Conservation (phyloP, 495 filamentous ascomycete species). For the Hyphodiscus hymeniophilus region DNA sequence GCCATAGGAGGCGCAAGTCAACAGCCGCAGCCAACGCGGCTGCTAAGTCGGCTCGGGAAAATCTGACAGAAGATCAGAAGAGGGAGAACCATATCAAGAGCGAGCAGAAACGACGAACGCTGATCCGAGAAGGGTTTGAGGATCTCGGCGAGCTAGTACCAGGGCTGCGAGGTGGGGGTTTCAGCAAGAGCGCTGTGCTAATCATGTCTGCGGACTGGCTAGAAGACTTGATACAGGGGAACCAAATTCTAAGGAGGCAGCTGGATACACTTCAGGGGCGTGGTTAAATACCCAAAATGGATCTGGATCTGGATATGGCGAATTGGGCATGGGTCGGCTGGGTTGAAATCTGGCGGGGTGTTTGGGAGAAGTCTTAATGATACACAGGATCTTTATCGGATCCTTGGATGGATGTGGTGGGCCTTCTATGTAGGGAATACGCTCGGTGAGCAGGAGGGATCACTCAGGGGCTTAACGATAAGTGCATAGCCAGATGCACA, state of each 20-base stretch:
- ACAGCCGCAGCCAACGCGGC: constrained; percentile 4
- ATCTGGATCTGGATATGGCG: too few species aligned
- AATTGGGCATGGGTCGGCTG: constrained; percentile 14
- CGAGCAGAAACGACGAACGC: constrained; percentile 74
- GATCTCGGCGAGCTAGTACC: constrained; percentile 66
- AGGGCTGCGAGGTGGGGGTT: constrained; percentile 55
- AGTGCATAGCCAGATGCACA: too few species aligned
- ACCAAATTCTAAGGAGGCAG: constrained; percentile 36
- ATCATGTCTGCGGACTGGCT: constrained; percentile 64
- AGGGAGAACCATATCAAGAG: constrained; percentile 81
- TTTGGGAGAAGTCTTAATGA: constrained; percentile 16
- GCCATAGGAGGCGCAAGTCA: constrained; percentile 24
- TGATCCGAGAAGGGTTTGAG: constrained; percentile 72
- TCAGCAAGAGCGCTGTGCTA: constrained; percentile 74
- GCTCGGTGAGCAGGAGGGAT: too few species aligned
- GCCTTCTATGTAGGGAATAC: too few species aligned
- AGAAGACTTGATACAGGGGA: constrained; percentile 60
- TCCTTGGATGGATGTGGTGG: too few species aligned
- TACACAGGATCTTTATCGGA: constrained; percentile 11
- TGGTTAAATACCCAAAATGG: constrained; percentile 4
- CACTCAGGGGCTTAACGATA: too few species aligned
- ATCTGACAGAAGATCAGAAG: constrained; percentile 78
- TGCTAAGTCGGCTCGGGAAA: constrained; percentile 54
- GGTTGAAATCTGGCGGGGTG: constrained; percentile 3
- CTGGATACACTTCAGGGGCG: constrained; percentile 35